Conservation (phyloP, 148 eudicot species). For the Gaultheria prostrata region DNA sequence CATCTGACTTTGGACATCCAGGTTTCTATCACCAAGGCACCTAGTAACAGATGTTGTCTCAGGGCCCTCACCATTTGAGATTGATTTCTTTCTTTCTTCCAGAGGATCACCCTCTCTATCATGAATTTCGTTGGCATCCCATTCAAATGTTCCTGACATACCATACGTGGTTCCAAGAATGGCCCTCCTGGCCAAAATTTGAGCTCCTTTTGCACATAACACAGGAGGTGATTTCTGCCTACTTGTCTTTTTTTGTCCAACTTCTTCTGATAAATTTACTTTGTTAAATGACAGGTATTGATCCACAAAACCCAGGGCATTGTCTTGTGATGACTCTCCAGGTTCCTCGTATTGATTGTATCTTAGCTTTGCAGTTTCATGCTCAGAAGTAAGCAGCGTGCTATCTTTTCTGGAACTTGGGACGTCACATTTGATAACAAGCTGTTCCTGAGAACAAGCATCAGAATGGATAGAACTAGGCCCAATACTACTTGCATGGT, state of each 20-base stretch:
- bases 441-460: conserved; percentile 18
- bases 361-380: conserved; percentile 25
- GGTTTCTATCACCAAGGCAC: conserved; percentile 17
- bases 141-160: conserved; percentile 40
- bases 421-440: conserved; percentile 13
- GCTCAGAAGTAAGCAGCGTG: conserved; percentile 12
- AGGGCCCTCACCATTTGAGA: conserved; percentile 13
- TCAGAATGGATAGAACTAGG: conserved; percentile 14
- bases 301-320: conserved; percentile 60
- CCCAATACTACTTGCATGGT: conserved; percentile 12
- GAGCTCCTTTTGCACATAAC: conserved; percentile 41
- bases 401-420: conserved; percentile 20
- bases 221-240: conserved; percentile 42
- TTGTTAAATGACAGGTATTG: conserved; percentile 42
- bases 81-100: conserved; percentile 16
- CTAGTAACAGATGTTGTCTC: conserved; percentile 23
- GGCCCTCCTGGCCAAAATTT: conserved; percentile 45
- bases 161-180: conserved; percentile 18
- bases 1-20: conserved; percentile 21
- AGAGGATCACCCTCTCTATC: conserved; percentile 14
- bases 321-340: conserved; percentile 39
- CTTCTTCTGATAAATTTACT: conserved; percentile 27
- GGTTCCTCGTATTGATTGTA: conserved; percentile 48
- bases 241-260: conserved; percentile 15
- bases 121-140: conserved; percentile 38